A percentile compares a stretch with the other conserved stretches of the same genome.
Evolutionary conservation across 768 basidiomycete species (phyloP).

Genomic region (Mycena amicta): DNA sequence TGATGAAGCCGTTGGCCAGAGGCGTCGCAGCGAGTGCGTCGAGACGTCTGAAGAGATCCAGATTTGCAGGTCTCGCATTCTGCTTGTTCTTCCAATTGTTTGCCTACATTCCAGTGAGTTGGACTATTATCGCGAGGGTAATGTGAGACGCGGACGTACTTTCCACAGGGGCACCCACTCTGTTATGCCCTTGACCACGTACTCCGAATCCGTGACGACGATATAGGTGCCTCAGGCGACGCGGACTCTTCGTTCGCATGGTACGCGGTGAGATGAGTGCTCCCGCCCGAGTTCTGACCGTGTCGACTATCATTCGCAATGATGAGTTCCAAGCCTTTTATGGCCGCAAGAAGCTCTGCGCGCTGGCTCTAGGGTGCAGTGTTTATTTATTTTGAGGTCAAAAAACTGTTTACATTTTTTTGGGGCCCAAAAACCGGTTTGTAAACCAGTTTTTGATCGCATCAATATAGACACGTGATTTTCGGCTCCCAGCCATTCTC

Average conservation of each 20-base stretch:
- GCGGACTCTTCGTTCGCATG: background rate
- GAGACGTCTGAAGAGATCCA: slow-evolving; percentile 31
- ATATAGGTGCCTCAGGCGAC: slow-evolving; percentile 7
- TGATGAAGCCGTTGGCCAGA: slow-evolving; percentile 20
- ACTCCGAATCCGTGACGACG: slow-evolving; percentile 37
- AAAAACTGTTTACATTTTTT: too few species aligned
- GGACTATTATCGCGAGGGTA: background rate
- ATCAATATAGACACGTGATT: too few species aligned
- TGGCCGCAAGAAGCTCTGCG: slow-evolving; percentile 36
- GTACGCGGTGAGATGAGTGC: too few species aligned
- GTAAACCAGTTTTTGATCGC: too few species aligned
- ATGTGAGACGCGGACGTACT: slow-evolving; percentile 17
- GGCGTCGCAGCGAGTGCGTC: slow-evolving; percentile 18
- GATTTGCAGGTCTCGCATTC: slow-evolving; percentile 25
- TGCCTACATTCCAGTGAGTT: slow-evolving; percentile 9
- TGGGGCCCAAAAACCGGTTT: too few species aligned
- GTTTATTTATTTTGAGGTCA: too few species aligned
- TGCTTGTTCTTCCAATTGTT: slow-evolving; percentile 23
- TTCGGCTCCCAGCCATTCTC: too few species aligned
- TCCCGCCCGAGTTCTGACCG: too few species aligned
- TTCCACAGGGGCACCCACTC: slow-evolving; percentile 39
- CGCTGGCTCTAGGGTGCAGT: slow-evolving; percentile 38
- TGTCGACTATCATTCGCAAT: too few species aligned
- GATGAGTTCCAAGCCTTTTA: slow-evolving; percentile 26
- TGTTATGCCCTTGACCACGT: slow-evolving; percentile 37